Conservation (phyloP, 2,329 filamentous ascomycete genomes). For the Incumbomyces lentus region DNA sequence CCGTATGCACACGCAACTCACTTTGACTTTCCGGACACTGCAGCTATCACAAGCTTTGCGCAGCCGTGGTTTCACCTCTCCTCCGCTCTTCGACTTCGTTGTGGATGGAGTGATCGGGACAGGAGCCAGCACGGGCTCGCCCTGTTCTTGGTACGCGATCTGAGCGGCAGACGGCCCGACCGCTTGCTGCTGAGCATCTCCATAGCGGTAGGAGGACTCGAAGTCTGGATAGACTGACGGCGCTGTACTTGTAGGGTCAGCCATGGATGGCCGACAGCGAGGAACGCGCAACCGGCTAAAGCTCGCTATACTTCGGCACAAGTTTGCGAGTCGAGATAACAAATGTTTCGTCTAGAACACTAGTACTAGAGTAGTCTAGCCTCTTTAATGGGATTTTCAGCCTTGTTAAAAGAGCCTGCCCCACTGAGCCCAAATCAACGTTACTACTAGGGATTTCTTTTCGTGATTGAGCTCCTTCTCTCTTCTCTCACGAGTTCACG, state of each 20-base stretch:
- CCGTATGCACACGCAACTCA: slow-evolving; percentile 18
- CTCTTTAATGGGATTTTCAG: too few relatives aligned
- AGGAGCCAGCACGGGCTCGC: slow-evolving; percentile 6
- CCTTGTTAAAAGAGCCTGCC: too few relatives aligned
- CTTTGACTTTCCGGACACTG: slow-evolving; percentile 45
- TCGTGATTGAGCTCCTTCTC: too few relatives aligned
- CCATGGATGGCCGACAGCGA: background rate
- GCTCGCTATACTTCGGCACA: background rate
- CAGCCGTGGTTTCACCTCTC: slow-evolving; percentile 30
- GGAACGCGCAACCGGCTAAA: too few relatives aligned
- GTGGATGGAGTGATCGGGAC: slow-evolving; percentile 6
- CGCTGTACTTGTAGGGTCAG: background rate
- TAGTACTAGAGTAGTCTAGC: too few relatives aligned
- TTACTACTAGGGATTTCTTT: too few relatives aligned
- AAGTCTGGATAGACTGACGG: slow-evolving; percentile 2
- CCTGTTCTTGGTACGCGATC: background rate
- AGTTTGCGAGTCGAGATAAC: background rate
- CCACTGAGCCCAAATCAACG: slow-evolving; percentile 4
- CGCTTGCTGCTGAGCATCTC: slow-evolving; percentile 1
- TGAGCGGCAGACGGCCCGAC: background rate
- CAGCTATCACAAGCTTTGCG: slow-evolving; percentile 45
- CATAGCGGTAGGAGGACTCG: slow-evolving; percentile 1
- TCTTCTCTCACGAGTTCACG: too few relatives aligned
- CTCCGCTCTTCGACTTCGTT: slow-evolving; percentile 8
- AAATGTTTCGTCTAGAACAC: background rate